Evolutionary conservation across 2,329 filamentous ascomycete species (phyloP).

Genomic region (Xylaria sp.): DNA sequence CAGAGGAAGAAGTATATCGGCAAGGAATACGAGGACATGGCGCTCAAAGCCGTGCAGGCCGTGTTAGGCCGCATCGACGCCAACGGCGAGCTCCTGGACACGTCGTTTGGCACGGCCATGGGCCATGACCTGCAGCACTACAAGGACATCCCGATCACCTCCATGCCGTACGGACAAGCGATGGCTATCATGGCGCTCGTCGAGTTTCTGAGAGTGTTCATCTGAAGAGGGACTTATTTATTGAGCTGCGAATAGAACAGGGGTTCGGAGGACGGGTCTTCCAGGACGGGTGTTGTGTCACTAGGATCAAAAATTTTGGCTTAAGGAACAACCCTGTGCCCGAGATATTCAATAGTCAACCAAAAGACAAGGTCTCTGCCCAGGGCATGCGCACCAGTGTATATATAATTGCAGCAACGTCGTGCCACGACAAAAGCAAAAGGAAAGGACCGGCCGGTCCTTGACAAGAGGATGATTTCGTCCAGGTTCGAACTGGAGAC

Average conservation of each 20-base stretch:
- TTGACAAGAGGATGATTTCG: no score
- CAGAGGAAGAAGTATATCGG: slow-evolving; percentile 70
- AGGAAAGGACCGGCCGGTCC: no score
- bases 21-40: slow-evolving; percentile 61
- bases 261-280: no score
- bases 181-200: slow-evolving; percentile 84
- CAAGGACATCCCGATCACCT: slow-evolving; percentile 73
- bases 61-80: slow-evolving; percentile 67
- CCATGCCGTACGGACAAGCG: slow-evolving; percentile 83
- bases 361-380: no score
- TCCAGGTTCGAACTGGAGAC: no score
- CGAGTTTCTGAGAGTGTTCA: slow-evolving; percentile 68
- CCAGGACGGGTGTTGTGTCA: no score
- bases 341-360: no score
- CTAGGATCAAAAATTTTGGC: no score
- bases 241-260: not conserved
- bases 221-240: slow-evolving; percentile 28
- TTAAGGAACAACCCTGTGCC: no score
- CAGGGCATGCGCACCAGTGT: no score
- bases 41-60: slow-evolving; percentile 67
- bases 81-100: slow-evolving; percentile 71
- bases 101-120: slow-evolving; percentile 80
- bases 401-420: no score
- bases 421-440: no score
- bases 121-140: slow-evolving; percentile 74